Percentiles rank a stretch among this genome's conserved stretches.
Conservation (phyloP, 2,329 filamentous ascomycete genomes). For the Colletotrichum destructivum region DNA sequence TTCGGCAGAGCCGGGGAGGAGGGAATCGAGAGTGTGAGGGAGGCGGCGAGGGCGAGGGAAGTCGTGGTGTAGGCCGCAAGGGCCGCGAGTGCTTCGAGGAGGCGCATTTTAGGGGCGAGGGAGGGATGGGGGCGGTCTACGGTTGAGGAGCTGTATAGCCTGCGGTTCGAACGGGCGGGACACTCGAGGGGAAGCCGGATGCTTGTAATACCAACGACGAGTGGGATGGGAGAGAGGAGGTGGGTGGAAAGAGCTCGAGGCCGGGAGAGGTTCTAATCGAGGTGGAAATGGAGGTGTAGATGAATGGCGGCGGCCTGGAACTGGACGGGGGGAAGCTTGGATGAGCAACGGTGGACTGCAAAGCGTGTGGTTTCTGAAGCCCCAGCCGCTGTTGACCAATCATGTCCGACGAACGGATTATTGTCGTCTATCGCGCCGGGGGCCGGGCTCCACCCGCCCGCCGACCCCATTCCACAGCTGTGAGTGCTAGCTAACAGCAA, state of each 20-base stretch:
- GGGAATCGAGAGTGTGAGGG: conserved; percentile 63
- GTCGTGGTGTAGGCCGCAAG: conserved; percentile 55
- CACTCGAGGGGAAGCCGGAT: not conserved
- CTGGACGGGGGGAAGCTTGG: conserved; percentile 15
- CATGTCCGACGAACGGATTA: conserved; percentile 23
- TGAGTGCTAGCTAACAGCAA: not conserved
- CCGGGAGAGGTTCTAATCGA: conserved; percentile 17
- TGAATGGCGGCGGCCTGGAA: not conserved
- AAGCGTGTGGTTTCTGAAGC: not conserved
- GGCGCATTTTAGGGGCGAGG: conserved; percentile 50
- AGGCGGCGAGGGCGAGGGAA: conserved; percentile 53
- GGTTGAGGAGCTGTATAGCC: conserved; percentile 8
- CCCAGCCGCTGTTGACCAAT: conserved; percentile 25
- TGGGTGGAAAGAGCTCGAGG: not conserved
- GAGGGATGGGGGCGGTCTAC: conserved; percentile 37
- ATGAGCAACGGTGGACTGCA: not conserved
- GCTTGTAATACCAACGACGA: not conserved
- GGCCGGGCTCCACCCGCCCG: not conserved
- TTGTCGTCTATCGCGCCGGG: conserved; percentile 29
- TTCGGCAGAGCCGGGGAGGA: conserved; percentile 58
- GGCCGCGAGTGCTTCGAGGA: conserved; percentile 52
- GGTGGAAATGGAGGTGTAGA: not conserved
- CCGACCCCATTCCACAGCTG: conserved; percentile 21
- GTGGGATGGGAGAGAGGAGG: not conserved
- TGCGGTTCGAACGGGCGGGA: conserved; percentile 21